Percentiles rank a stretch among this genome's conserved stretches.
phyloP scores from a whole-genome alignment of 257 asterid genomes.

The Mentha longifolia region DNA sequence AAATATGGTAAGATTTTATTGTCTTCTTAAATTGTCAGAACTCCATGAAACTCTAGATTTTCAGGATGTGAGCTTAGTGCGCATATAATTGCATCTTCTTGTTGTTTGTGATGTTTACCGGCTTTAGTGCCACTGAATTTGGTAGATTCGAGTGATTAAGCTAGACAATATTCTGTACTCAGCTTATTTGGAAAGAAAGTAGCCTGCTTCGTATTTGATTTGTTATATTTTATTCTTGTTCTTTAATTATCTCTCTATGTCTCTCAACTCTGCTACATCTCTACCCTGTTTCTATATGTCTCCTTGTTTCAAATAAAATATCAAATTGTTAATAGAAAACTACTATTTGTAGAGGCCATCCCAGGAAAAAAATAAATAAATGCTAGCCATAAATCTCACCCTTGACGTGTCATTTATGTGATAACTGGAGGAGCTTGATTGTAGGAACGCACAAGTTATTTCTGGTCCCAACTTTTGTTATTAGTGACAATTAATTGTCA shows the following conservation, averaged over 20 bases:
- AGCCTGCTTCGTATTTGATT: constrained; percentile 4
- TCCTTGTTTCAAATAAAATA: constrained; percentile 15
- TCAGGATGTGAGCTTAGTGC: constrained; percentile 16
- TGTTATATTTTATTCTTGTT: constrained; percentile 1
- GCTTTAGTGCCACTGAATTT: constrained; percentile 7
- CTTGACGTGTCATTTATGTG: neutral
- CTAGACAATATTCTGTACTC: neutral
- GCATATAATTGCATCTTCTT: constrained; percentile 12
- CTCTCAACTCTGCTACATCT: constrained; percentile 11
- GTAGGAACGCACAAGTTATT: neutral
- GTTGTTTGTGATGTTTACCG: neutral
- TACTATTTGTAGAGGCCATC: constrained; percentile 2
- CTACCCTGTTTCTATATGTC: constrained; percentile 19
- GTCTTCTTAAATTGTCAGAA: constrained; percentile 22
- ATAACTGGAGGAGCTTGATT: constrained; percentile 17
- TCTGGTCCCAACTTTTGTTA: constrained; percentile 10
- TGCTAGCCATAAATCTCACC: constrained; percentile 7
- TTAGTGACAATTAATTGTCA: neutral
- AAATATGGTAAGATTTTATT: constrained; percentile 63
- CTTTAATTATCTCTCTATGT: neutral
- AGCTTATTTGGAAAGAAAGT: constrained; percentile 1
- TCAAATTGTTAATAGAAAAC: neutral
- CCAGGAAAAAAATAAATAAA: neutral
- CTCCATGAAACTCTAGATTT: constrained; percentile 15
- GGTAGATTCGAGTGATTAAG: constrained; percentile 11